Conservation (phyloP, 805 yeast genomes). For the Spathaspora boniae region DNA sequence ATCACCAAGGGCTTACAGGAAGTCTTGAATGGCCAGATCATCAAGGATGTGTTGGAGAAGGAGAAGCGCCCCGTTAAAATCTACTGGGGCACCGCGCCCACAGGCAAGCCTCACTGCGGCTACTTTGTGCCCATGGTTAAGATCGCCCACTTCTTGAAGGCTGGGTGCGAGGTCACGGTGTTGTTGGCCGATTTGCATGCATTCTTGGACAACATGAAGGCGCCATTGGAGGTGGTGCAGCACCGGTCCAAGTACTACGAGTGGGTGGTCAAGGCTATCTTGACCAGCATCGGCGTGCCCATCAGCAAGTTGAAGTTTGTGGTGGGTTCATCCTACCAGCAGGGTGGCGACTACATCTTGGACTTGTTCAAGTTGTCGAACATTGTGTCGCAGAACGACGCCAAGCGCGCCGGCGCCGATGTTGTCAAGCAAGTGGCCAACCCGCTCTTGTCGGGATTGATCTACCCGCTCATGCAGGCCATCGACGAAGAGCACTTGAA, state of each 20-base stretch:
- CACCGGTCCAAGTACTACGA: slow-evolving; percentile 91
- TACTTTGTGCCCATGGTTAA: slow-evolving; percentile 98
- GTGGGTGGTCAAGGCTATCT: slow-evolving; percentile 74
- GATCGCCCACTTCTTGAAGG: slow-evolving; percentile 88
- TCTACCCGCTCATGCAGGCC: slow-evolving; percentile 98
- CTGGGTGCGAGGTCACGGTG: slow-evolving; percentile 93
- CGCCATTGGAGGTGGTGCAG: slow-evolving; percentile 86
- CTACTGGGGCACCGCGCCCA: slow-evolving; percentile 99
- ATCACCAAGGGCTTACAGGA: slow-evolving; percentile 90
- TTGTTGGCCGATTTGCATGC: slow-evolving; percentile 95
- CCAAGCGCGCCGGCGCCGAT: slow-evolving; percentile 99
- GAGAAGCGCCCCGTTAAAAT: slow-evolving; percentile 79
- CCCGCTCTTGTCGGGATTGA: slow-evolving; percentile 88
- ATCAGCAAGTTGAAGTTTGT: slow-evolving; percentile 83
- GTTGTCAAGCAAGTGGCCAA: slow-evolving; percentile 96
- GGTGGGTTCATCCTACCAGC: slow-evolving; percentile 88
- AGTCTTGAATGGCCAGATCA: slow-evolving; percentile 82
- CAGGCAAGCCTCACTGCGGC: slow-evolving; percentile 98
- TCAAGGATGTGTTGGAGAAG: slow-evolving; percentile 75
- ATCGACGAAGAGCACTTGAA: slow-evolving; percentile 88
- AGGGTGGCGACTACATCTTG: slow-evolving; percentile 71
- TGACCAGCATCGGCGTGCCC: slow-evolving; percentile 85
- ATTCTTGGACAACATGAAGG: slow-evolving; percentile 96
- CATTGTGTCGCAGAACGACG: slow-evolving; percentile 87
- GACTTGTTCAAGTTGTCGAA: slow-evolving; percentile 87